phyloP scores from a whole-genome alignment of 148 eudicot genomes.

The Cornus florida region DNA sequence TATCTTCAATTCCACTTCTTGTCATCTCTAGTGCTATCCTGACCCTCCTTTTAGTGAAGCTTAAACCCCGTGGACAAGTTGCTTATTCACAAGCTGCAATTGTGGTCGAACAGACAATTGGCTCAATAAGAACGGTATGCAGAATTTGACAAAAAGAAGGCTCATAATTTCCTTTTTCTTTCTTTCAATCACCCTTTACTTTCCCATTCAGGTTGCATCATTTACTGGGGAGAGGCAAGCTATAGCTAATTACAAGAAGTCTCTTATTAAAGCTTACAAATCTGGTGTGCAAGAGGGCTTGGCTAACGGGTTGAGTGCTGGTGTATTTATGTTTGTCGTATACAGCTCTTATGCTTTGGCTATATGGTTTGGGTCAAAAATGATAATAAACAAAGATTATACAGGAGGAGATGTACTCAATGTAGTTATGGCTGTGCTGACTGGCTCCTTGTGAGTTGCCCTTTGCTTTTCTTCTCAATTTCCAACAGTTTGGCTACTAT shows the following conservation, averaged over 20 bases:
- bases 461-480: too few relatives aligned
- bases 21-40: slow-evolving; percentile 30
- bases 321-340: too few relatives aligned
- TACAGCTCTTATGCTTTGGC: too few relatives aligned
- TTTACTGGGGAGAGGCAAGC: slow-evolving; percentile 58
- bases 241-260: slow-evolving; percentile 30
- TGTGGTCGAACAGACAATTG: slow-evolving; percentile 54
- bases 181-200: not conserved
- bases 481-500: too few relatives aligned
- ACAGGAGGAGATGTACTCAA: too few relatives aligned
- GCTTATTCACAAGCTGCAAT: slow-evolving; percentile 43
- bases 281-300: slow-evolving; percentile 49
- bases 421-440: too few relatives aligned
- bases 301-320: slow-evolving; percentile 41
- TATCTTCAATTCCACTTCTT: slow-evolving; percentile 41
- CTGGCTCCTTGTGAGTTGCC: too few relatives aligned
- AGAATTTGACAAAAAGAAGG: not conserved
- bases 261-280: slow-evolving; percentile 36
- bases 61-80: slow-evolving; percentile 32
- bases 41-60: slow-evolving; percentile 30
- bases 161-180: not conserved
- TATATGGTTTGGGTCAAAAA: too few relatives aligned
- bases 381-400: too few relatives aligned
- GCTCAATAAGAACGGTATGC: slow-evolving; percentile 47
- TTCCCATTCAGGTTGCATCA: slow-evolving; percentile 41